A percentile compares a stretch with the other conserved stretches of the same genome.
Conservation (phyloP, 148 eudicot species). For the Suaeda aralocaspica region DNA sequence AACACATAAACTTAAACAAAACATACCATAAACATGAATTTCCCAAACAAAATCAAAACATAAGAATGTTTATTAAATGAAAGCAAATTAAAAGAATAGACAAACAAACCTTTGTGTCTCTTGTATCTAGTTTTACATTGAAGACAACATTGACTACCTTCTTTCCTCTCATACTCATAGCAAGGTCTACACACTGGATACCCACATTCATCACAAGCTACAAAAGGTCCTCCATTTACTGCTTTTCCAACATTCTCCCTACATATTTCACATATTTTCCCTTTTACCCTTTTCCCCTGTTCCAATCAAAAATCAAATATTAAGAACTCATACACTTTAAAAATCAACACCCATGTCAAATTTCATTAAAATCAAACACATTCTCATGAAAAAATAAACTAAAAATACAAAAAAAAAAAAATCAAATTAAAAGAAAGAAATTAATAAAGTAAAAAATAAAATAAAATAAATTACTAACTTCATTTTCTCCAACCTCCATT, state of each 20-base stretch:
- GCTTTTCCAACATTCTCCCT: conserved; percentile 46
- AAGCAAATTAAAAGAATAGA: background rate
- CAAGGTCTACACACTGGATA: conserved; percentile 76
- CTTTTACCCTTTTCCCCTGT: conserved; percentile 22
- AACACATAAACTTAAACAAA: too few species aligned
- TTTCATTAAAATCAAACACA: too few species aligned
- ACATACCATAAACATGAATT: too few species aligned
- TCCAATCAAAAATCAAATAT: conserved; percentile 12
- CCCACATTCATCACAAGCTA: conserved; percentile 60
- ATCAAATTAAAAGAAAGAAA: background rate
- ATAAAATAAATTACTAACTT: conserved; percentile 45
- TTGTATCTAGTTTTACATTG: conserved; percentile 76
- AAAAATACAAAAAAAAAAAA: background rate
- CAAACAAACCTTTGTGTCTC: conserved; percentile 51
- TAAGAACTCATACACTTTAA: too few species aligned
- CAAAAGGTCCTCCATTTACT: conserved; percentile 48
- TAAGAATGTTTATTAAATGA: too few species aligned
- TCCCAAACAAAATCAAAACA: too few species aligned
- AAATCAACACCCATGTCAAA: too few species aligned
- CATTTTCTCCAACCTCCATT: conserved; percentile 45
- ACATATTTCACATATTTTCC: conserved; percentile 57
- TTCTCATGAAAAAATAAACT: too few species aligned
- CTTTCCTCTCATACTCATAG: conserved; percentile 68
- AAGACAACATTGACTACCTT: conserved; percentile 65
- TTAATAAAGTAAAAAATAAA: background rate